Evolutionary conservation across 352 stramenopile genomes (phyloP).

Genomic region (Phytophthora sp.): DNA sequence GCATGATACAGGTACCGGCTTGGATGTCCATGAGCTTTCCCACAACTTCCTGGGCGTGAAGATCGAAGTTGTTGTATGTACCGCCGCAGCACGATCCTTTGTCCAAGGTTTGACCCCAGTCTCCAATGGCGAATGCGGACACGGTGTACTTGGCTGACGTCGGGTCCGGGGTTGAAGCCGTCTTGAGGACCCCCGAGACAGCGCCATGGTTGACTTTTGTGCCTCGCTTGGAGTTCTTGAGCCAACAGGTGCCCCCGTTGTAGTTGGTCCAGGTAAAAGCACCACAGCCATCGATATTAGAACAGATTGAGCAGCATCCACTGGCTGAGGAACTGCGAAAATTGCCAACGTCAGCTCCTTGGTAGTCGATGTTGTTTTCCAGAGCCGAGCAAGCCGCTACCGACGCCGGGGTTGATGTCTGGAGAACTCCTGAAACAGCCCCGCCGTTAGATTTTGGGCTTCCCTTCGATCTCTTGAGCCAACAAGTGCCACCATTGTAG

Average conservation of each 20-base stretch:
- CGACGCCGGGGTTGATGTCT: not conserved
- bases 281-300: too few relatives aligned
- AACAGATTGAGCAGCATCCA: slow-evolving; percentile 6
- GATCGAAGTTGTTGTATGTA: slow-evolving; percentile 39
- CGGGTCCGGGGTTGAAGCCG: not conserved
- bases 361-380: slow-evolving; percentile 5
- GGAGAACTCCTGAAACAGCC: not conserved
- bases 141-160: slow-evolving; percentile 6
- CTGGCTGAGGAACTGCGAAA: not conserved
- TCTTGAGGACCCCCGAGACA: slow-evolving; percentile 9
- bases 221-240: not conserved
- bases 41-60: slow-evolving; percentile 38
- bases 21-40: slow-evolving; percentile 41
- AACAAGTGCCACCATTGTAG: not conserved
- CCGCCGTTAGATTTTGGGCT: not conserved
- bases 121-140: slow-evolving; percentile 37
- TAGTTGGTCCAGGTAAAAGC: too few relatives aligned
- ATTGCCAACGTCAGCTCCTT: not conserved
- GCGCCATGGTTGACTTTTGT: not conserved
- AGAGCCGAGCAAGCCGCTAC: slow-evolving; percentile 1
- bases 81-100: slow-evolving; percentile 41
- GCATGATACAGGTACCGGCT: slow-evolving; percentile 41
- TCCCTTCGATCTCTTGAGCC: not conserved
- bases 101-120: slow-evolving; percentile 46
- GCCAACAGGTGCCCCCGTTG: too few relatives aligned